phyloP scores from a whole-genome alignment of 352 stramenopile species.

The Globisporangium spinosum region DNA sequence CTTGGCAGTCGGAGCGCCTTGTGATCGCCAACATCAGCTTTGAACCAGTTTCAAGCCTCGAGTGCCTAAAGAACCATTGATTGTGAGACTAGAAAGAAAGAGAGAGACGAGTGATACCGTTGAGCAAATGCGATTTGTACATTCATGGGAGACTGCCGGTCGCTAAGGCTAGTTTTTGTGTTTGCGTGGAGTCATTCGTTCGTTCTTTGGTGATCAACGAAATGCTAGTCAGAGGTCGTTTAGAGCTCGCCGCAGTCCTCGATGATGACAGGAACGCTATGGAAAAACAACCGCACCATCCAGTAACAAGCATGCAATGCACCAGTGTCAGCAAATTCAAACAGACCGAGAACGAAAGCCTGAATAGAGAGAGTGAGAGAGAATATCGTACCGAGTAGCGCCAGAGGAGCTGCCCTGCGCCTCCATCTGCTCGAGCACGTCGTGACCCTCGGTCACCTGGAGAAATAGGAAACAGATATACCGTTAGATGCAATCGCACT shows the following conservation, averaged over 20 bases:
- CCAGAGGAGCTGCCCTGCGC: slow-evolving; percentile 89
- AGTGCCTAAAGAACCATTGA: neutral
- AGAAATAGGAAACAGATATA: neutral
- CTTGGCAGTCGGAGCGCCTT: neutral
- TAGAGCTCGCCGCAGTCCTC: slow-evolving; percentile 95
- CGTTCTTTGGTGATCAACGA: too few species aligned
- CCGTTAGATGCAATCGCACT: neutral
- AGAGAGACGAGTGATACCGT: neutral
- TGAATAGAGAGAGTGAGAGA: neutral
- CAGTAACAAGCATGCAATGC: neutral
- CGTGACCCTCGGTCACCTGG: slow-evolving; percentile 89
- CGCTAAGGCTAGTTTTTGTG: neutral
- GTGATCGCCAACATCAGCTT: neutral
- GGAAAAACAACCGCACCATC: neutral
- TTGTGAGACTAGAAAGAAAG: too few species aligned
- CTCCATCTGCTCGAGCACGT: slow-evolving; percentile 97
- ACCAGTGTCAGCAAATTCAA: slow-evolving; percentile 25
- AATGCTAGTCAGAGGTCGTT: slow-evolving; percentile 2
- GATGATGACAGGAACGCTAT: slow-evolving; percentile 85
- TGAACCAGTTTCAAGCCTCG: neutral
- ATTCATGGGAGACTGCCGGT: neutral
- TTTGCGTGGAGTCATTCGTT: neutral
- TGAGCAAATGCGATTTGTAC: neutral
- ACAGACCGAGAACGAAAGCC: neutral
- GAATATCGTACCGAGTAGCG: slow-evolving; percentile 52